Base-by-base conservation (phyloP, 139 green algal species). In the Edaphochlamys debaryana region DNA sequence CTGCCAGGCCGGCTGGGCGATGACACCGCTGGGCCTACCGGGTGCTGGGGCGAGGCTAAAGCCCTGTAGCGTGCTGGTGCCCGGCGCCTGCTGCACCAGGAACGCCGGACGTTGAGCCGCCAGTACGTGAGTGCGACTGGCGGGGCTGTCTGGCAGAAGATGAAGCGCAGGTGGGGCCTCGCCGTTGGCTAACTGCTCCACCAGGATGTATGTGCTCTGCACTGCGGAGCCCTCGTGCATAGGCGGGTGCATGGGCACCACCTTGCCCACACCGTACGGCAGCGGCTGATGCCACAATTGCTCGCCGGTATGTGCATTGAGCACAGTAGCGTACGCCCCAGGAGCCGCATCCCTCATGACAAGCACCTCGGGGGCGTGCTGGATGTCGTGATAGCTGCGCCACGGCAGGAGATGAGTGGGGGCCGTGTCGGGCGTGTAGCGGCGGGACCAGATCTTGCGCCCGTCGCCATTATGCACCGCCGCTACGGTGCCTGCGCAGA, bases 381-480 rank as follows among this genome's bases (percentile, higher is more conserved):
- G 77, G 32, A 92, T 64, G 63, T 96, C 93, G 79, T 95, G 92
- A n/a, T 89, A 93, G n/a, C 80, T 74, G 29, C 80, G 85, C 93
- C 93, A 95, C 17, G 68, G 52, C 29, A 88, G 79, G 76, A 94
- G 42, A 27, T 79, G 81, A 66, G 71, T 30, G 6, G 82, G 69
- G 41, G 27, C 32, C 2, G 30, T 0, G 41, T 54, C 37, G 17
- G 45, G n/a, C 4, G 30, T 19, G 23, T 58, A 84, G 29, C 15
- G 36, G 20, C 85, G 69, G 6, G 85, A 77, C 96, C 96, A 99
- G 27, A 99, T 52, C 36, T 94, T 70, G 32, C 88, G 90, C 5
- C 96, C 96, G 80, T 99, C 94, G 20, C 96, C 95, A 25, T 92
- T 97, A 90, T 99, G 97, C 73, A 99, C 84, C 13, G 92, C 94